These are phyloP conservation scores for Hymenoscyphus linearis DNA, from an alignment of 2,329 filamentous ascomycete species.

Conservation along the genomic window DNA sequence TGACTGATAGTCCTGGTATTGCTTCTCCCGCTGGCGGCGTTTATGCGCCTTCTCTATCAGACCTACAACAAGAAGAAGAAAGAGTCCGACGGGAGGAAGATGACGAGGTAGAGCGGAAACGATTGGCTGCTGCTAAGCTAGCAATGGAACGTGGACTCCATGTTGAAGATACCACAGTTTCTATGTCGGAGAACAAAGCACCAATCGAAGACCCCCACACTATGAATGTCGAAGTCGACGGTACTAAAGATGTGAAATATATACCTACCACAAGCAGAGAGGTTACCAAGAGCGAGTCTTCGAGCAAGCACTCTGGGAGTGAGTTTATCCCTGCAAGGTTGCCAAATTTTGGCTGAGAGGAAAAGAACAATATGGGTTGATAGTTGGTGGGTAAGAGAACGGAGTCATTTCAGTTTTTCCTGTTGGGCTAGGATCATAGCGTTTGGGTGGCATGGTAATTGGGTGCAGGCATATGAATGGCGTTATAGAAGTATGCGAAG, in stretches of 20 bases:
- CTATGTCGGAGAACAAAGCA: conserved; percentile 20
- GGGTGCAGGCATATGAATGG: conserved; percentile 14
- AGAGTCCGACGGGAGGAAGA: conserved; percentile 43
- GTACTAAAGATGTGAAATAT: conserved; percentile 10
- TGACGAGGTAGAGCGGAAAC: conserved; percentile 46
- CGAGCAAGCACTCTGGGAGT: conserved; percentile 21
- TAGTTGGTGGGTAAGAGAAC: neutral
- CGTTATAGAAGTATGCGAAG: conserved; percentile 32
- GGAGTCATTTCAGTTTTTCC: neutral
- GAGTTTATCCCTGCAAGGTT: conserved; percentile 55
- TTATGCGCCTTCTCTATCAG: conserved; percentile 42
- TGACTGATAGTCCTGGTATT: conserved; percentile 31
- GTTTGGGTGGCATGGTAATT: conserved; percentile 2
- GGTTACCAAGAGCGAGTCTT: neutral
- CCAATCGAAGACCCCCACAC: conserved; percentile 25
- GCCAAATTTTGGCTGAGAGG: conserved; percentile 43
- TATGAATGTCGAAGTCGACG: conserved; percentile 22
- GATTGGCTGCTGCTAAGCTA: conserved; percentile 46
- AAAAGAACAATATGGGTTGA: neutral
- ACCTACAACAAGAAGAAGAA: conserved; percentile 50
- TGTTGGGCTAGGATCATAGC: neutral
- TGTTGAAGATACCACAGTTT: conserved; percentile 31
- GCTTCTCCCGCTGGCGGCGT: conserved; percentile 35
- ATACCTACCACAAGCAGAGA: neutral
- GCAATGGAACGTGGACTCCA: conserved; percentile 45